These are phyloP conservation scores for Aspergillus sp. DNA, from an alignment of 2,329 filamentous ascomycete species.

Conservation along the genomic window DNA sequence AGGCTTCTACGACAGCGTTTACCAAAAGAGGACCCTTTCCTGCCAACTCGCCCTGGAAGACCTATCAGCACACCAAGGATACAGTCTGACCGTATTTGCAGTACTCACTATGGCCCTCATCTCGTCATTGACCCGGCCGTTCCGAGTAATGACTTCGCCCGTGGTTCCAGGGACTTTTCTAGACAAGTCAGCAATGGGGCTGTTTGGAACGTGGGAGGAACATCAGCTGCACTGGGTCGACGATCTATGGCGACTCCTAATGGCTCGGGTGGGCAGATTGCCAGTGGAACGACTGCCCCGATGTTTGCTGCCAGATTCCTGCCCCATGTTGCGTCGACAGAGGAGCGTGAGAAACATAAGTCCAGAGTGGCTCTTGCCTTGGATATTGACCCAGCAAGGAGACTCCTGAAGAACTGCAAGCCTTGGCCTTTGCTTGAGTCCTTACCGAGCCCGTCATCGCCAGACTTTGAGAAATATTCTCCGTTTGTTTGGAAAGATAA, in stretches of 20 bases:
- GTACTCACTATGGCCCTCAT: conserved; percentile 37
- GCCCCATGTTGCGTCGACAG: conserved; percentile 52
- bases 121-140: conserved; percentile 32
- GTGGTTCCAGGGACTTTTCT: conserved; percentile 20
- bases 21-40: conserved; percentile 56
- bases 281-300: conserved; percentile 72
- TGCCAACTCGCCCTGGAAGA: conserved; percentile 39
- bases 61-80: conserved; percentile 16
- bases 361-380: conserved; percentile 77
- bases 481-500: conserved; percentile 44
- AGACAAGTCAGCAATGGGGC: conserved; percentile 65
- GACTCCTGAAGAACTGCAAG: conserved; percentile 62
- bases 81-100: conserved; percentile 19
- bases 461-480: conserved; percentile 32
- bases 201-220: conserved; percentile 77
- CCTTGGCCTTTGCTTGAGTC: conserved; percentile 22
- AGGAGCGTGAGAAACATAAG: conserved; percentile 69
- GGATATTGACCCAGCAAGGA: conserved; percentile 69
- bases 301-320: conserved; percentile 60
- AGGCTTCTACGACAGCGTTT: conserved; percentile 47
- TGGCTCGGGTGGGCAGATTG: conserved; percentile 65
- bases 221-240: conserved; percentile 56
- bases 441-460: conserved; percentile 27
- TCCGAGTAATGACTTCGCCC: conserved; percentile 8
- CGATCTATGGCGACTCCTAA: conserved; percentile 54